A percentile compares a stretch with the other conserved stretches of the same genome.
Evolutionary conservation across 495 filamentous ascomycete genomes (phyloP).

Genomic region (Talaromyces proteolyticus): DNA sequence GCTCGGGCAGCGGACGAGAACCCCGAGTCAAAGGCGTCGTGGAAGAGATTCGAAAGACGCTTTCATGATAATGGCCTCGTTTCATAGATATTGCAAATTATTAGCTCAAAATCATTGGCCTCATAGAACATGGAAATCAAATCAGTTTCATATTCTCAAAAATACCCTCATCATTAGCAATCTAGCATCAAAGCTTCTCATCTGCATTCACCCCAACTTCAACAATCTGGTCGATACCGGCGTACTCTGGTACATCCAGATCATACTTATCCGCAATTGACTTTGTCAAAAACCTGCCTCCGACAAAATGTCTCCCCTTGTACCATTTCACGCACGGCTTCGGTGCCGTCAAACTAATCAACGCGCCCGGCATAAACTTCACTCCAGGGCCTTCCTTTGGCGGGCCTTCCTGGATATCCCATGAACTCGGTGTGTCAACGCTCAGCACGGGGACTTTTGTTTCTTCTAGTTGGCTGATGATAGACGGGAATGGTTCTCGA

Average conservation of each 20-base stretch:
- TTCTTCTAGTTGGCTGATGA: conserved; percentile 70
- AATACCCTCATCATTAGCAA: background rate
- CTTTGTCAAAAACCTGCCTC: conserved; percentile 79
- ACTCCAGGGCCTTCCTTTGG: conserved; percentile 71
- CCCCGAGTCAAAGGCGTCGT: conserved; percentile 44
- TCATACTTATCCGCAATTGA: conserved; percentile 83
- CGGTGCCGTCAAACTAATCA: conserved; percentile 89
- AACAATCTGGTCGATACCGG: conserved; percentile 83
- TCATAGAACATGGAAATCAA: background rate
- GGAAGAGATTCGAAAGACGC: conserved; percentile 31
- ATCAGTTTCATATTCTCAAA: background rate
- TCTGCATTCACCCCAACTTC: conserved; percentile 59
- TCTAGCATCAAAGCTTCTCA: conserved; percentile 53
- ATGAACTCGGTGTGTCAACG: conserved; percentile 88
- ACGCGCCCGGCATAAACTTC: conserved; percentile 66
- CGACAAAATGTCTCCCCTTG: conserved; percentile 80
- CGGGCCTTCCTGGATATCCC: conserved; percentile 86
- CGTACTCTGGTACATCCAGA: conserved; percentile 75
- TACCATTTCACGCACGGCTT: conserved; percentile 89
- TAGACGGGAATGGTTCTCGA: conserved; percentile 77
- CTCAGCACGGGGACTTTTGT: conserved; percentile 73
- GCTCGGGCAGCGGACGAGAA: conserved; percentile 36
- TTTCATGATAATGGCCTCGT: conserved; percentile 12
- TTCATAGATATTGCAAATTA: background rate
- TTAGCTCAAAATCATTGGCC: background rate